phyloP scores from a whole-genome alignment of 2,329 filamentous ascomycete species.

The Sclerotinia spermophila region DNA sequence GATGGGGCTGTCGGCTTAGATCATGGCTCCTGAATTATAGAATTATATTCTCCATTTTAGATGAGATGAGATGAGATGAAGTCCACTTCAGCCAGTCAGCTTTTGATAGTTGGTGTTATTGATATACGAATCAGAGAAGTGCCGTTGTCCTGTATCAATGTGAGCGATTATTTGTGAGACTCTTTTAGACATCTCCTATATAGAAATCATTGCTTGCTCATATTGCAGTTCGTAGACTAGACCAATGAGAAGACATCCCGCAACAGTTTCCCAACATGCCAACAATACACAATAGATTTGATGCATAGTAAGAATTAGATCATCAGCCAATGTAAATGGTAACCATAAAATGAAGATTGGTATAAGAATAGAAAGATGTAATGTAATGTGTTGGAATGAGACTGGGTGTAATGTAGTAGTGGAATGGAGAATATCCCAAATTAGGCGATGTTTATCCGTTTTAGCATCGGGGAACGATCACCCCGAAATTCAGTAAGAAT shows the following conservation, averaged over 20 bases:
- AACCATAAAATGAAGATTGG: neutral
- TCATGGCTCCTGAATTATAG: neutral
- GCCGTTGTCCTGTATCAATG: neutral
- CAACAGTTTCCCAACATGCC: neutral
- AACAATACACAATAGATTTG: neutral
- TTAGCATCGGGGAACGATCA: conserved; percentile 2
- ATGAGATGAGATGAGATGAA: conserved; percentile 12
- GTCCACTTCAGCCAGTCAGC: neutral
- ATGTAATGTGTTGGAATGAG: neutral
- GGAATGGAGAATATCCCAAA: neutral
- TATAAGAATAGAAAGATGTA: neutral
- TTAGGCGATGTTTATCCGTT: neutral
- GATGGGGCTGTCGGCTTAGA: neutral
- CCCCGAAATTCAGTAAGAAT: conserved; percentile 12
- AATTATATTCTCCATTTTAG: neutral
- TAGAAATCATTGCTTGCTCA: neutral
- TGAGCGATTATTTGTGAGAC: neutral
- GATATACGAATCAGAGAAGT: conserved; percentile 9
- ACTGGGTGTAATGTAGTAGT: neutral
- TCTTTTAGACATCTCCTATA: neutral
- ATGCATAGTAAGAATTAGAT: conserved; percentile 1
- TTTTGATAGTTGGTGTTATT: neutral
- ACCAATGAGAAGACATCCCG: neutral
- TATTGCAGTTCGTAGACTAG: neutral
- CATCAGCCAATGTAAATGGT: neutral